Conservation (phyloP, 257 asterid genomes). For the Apocynum venetum region DNA sequence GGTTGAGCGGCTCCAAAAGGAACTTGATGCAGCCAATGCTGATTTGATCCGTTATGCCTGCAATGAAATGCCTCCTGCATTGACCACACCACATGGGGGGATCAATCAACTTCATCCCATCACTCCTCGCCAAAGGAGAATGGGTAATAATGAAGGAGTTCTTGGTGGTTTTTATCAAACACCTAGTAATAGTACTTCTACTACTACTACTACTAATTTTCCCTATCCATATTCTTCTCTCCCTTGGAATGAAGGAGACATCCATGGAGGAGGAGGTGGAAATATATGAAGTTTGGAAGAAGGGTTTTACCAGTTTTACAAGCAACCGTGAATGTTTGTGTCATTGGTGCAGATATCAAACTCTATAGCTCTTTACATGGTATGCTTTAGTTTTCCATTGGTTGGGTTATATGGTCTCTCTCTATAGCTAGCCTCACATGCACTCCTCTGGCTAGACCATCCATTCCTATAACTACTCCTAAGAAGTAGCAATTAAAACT, state of each 20-base stretch:
- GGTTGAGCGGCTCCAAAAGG: constrained; percentile 38
- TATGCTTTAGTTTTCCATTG: constrained; percentile 7
- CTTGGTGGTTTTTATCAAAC: constrained; percentile 23
- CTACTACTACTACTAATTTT: constrained; percentile 10
- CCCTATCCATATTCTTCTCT: constrained; percentile 22
- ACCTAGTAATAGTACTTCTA: neutral
- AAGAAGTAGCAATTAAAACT: no score
- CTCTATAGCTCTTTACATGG: constrained; percentile 15
- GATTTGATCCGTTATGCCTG: constrained; percentile 36
- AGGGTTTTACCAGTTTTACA: neutral
- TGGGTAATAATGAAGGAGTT: neutral
- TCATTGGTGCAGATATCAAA: no score
- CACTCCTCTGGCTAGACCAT: constrained; percentile 30
- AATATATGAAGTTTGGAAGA: constrained; percentile 7
- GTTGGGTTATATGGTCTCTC: constrained; percentile 13
- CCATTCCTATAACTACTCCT: constrained; percentile 17
- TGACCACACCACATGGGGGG: constrained; percentile 12
- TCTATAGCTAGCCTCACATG: constrained; percentile 23
- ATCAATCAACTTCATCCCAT: constrained; percentile 6
- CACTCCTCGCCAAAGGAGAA: constrained; percentile 15
- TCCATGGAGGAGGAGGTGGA: constrained; percentile 23
- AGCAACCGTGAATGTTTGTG: neutral
- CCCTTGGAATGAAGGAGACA: constrained; percentile 26
- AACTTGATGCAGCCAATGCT: constrained; percentile 35
- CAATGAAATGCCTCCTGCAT: constrained; percentile 10